Evolutionary conservation across 176 grass and related monocot species (phyloP).

Genomic region (Otatea glauca): DNA sequence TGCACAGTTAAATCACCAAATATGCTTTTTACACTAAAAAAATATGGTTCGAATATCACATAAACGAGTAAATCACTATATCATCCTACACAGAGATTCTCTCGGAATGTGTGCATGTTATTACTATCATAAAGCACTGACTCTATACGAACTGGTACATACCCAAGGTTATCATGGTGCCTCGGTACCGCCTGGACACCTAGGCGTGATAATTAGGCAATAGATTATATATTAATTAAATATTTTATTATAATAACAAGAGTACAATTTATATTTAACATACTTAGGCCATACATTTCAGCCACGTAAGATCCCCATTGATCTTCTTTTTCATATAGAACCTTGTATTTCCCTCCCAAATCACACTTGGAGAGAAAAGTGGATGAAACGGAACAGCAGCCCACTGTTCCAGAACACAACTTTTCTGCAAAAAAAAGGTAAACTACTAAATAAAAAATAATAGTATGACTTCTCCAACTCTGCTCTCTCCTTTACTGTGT

Average conservation of each 20-base stretch:
- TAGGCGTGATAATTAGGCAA: not conserved
- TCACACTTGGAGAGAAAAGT: conserved; percentile 14
- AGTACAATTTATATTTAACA: not conserved
- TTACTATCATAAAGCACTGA: not conserved
- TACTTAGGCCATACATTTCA: not conserved
- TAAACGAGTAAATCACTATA: not conserved
- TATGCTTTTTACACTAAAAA: not conserved
- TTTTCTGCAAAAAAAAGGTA: not conserved
- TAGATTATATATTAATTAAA: not conserved
- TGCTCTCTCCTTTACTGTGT: conserved; percentile 3
- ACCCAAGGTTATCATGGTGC: not conserved
- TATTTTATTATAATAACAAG: not conserved
- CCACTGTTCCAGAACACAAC: not conserved
- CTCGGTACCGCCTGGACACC: conserved; percentile 8
- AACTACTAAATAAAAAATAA: not conserved
- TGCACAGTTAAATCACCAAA: not conserved
- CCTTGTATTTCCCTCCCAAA: not conserved
- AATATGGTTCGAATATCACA: not conserved
- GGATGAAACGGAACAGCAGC: conserved; percentile 8
- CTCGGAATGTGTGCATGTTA: not conserved
- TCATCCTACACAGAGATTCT: not conserved
- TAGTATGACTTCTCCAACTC: not conserved
- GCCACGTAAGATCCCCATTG: not conserved
- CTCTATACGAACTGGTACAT: conserved; percentile 4
- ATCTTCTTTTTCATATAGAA: not conserved